phyloP scores from a whole-genome alignment of 495 filamentous ascomycete species.

The Astrothelium subdiscretum region DNA sequence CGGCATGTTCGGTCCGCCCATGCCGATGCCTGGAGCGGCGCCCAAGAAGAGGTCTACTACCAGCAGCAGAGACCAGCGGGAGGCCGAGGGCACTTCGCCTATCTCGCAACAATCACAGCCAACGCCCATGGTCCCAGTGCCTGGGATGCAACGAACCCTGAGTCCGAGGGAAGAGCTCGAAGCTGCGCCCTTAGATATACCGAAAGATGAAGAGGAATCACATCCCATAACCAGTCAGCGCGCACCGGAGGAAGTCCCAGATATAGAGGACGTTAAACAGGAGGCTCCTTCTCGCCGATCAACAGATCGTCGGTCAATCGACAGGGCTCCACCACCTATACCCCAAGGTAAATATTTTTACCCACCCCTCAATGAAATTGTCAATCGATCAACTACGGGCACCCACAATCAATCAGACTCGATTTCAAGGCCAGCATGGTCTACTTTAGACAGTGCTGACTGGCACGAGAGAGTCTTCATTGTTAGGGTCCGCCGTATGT shows the following conservation, averaged over 20 bases:
- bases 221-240: conserved; percentile 19
- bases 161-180: conserved; percentile 24
- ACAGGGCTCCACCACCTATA: conserved; percentile 32
- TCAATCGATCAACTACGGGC: background rate
- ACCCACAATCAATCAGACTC: background rate
- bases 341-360: conserved; percentile 40
- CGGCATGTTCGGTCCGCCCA: conserved; percentile 79
- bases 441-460: background rate
- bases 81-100: conserved; percentile 38
- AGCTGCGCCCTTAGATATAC: conserved; percentile 9
- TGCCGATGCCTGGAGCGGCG: conserved; percentile 46
- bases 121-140: conserved; percentile 63
- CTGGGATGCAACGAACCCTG: conserved; percentile 48
- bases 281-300: conserved; percentile 32
- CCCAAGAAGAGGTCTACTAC: conserved; percentile 47
- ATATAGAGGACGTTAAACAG: conserved; percentile 51
- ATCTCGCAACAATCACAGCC: conserved; percentile 43
- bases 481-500: background rate
- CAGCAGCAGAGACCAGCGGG: conserved; percentile 27
- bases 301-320: conserved; percentile 21
- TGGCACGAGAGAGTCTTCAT: conserved; percentile 13
- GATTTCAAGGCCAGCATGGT: background rate
- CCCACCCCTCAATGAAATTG: background rate
- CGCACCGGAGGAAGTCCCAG: conserved; percentile 41
- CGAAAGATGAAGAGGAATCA: conserved; percentile 19